These are phyloP conservation scores for Aureobasidium sp. DNA, from an alignment of 2,329 filamentous ascomycete genomes.

Conservation along the genomic window DNA sequence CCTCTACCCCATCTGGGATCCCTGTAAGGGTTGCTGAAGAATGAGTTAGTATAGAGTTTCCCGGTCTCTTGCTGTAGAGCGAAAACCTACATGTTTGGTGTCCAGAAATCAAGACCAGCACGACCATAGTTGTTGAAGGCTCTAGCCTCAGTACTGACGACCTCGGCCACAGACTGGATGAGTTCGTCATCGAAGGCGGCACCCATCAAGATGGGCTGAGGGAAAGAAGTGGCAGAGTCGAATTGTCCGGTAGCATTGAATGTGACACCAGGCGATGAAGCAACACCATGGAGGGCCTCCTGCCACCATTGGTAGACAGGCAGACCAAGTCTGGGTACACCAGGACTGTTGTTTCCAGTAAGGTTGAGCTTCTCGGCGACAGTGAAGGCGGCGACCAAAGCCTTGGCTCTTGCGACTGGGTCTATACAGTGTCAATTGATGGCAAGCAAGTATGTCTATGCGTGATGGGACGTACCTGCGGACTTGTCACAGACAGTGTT, in stretches of 20 bases:
- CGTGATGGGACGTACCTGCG: conserved; percentile 24
- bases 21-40: conserved; percentile 56
- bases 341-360: conserved; percentile 43
- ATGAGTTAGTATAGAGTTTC: neutral
- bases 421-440: conserved; percentile 16
- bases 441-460: neutral
- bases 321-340: conserved; percentile 50
- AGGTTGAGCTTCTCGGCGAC: conserved; percentile 51
- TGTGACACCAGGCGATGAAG: conserved; percentile 45
- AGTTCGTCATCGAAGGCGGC: conserved; percentile 59
- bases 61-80: accelerated
- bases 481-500: conserved; percentile 45
- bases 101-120: conserved; percentile 54
- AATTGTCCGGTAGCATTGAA: conserved; percentile 49
- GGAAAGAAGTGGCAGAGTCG: conserved; percentile 58
- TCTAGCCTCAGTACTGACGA: conserved; percentile 54
- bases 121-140: conserved; percentile 57
- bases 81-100: conserved; percentile 35
- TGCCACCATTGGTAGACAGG: conserved; percentile 56
- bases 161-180: conserved; percentile 49
- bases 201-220: conserved; percentile 55
- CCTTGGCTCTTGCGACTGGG: conserved; percentile 36
- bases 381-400: conserved; percentile 45
- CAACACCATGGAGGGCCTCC: conserved; percentile 52
- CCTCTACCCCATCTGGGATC: conserved; percentile 42